Evolutionary conservation across 192 early-diverging fungal species (phyloP).

Genomic region (Pilaira anomala): DNA sequence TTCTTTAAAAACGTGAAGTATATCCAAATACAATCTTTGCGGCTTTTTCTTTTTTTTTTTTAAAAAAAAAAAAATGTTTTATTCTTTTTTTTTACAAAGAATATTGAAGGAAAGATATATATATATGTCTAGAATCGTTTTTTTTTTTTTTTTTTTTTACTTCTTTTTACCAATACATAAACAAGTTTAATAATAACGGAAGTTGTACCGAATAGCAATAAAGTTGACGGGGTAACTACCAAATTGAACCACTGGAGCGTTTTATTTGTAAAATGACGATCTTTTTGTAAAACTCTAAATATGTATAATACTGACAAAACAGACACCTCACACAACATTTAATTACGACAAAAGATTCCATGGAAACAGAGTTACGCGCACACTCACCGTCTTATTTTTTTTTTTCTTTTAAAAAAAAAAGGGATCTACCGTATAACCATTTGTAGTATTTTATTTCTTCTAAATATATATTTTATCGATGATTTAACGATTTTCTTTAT

Average conservation of each 20-base stretch:
- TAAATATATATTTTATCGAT: no score
- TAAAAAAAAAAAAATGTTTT: no score
- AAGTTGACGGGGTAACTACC: neutral
- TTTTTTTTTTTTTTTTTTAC: no score
- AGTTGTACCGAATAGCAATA: neutral
- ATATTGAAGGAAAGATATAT: neutral
- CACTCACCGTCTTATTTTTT: neutral
- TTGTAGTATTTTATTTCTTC: no score
- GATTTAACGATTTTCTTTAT: no score
- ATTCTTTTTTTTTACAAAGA: no score
- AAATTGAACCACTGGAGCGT: neutral
- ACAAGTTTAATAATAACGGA: neutral
- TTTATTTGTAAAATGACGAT: neutral
- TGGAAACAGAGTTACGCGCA: neutral
- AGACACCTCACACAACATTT: neutral
- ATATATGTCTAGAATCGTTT: no score
- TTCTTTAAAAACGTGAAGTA: no score
- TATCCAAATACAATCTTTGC: neutral
- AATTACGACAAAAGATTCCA: neutral
- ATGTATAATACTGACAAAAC: neutral
- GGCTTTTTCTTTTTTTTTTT: neutral
- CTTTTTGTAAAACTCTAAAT: constrained; percentile 5
- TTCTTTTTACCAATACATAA: neutral
- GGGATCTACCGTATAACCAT: no score
- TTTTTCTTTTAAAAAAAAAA: no score